Evolutionary conservation across 2,329 filamentous ascomycete genomes (phyloP), one percentile per base, ranked within the genome.

Genomic region (Emericellopsis atlantica): DNA sequence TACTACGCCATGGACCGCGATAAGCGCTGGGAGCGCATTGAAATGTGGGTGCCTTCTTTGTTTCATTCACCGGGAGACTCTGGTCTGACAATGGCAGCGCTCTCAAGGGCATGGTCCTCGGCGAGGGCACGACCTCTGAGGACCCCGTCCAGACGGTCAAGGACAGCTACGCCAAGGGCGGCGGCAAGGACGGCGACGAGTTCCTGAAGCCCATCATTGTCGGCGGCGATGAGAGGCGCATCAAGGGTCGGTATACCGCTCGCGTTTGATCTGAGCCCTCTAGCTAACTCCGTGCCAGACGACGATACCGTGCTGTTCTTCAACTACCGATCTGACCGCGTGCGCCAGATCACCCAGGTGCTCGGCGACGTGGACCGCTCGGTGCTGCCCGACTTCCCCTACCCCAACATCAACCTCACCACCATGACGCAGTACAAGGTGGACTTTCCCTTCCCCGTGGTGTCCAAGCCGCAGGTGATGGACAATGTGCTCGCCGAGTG

Each of bases 1-100:
- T 98, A 96, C 79, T 98, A 85, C 64, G 87, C 88, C 65, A 98
- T 98, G 92, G 92, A 98, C 71, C 89, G 92, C 52, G 92, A 98
- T 64, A 96, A 96, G 86, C 80, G 92, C 61, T 98, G 92, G 92
- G 92, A 98, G 58, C 78, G 92, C 58, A 73, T 95, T 50, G 86
- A 95, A 70, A 55, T 95, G 40, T 43, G 26, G 32, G 44, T 44
- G 12, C 26, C 12, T 6, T 29, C 3, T 7, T 29, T 29, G 4
- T 15, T 32, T 12, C 15, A 18, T 21, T 15, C 9, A 14, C 15
- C 12, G 15, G 15, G 8, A 21, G 15, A 21, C 10, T 40, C 29
- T 37, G 40, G 12, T 24, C 36, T 41, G 9, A 23, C 23, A 21
- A 21, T 12, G 32, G 7, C 29, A 44, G 44, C 51, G 92, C 84